phyloP scores from a whole-genome alignment of 768 basidiomycete species.

The Termitomyces titanicus region DNA sequence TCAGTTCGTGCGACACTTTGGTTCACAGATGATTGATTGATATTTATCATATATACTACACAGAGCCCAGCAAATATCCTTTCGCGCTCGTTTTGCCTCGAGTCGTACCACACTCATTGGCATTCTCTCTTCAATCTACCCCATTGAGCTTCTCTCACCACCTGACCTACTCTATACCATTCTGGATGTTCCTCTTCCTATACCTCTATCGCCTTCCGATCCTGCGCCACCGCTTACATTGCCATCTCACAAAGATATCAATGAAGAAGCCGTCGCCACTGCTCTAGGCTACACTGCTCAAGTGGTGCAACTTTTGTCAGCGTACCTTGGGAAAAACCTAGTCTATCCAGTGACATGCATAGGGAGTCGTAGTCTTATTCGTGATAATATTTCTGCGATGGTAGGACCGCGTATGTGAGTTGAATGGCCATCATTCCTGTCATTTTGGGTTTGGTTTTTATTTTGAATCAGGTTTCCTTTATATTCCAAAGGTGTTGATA shows the following conservation, averaged over 20 bases:
- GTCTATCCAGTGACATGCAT: conserved; percentile 89
- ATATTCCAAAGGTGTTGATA: conserved; percentile 92
- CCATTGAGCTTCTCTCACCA: conserved; percentile 82
- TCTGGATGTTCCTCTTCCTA: conserved; percentile 84
- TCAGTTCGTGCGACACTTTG: conserved; percentile 23
- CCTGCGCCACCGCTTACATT: conserved; percentile 81
- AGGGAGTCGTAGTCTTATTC: conserved; percentile 87
- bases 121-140: conserved; percentile 74
- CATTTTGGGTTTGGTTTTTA: conserved; percentile 1
- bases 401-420: conserved; percentile 91
- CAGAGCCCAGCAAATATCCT: conserved; percentile 45
- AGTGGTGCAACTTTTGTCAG: conserved; percentile 76
- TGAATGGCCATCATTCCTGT: background rate
- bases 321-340: conserved; percentile 70
- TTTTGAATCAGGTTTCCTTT: conserved; percentile 75
- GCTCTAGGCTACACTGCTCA: conserved; percentile 91
- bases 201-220: conserved; percentile 68
- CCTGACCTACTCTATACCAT: conserved; percentile 90
- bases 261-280: conserved; percentile 84
- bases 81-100: conserved; percentile 47
- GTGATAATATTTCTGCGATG: conserved; percentile 93
- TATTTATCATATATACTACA: conserved; percentile 6
- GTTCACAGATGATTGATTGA: conserved; percentile 5
- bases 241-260: conserved; percentile 63
- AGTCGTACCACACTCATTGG: conserved; percentile 65